Conservation (phyloP, 495 filamentous ascomycete genomes). For the Aspergillus bridgeri region DNA sequence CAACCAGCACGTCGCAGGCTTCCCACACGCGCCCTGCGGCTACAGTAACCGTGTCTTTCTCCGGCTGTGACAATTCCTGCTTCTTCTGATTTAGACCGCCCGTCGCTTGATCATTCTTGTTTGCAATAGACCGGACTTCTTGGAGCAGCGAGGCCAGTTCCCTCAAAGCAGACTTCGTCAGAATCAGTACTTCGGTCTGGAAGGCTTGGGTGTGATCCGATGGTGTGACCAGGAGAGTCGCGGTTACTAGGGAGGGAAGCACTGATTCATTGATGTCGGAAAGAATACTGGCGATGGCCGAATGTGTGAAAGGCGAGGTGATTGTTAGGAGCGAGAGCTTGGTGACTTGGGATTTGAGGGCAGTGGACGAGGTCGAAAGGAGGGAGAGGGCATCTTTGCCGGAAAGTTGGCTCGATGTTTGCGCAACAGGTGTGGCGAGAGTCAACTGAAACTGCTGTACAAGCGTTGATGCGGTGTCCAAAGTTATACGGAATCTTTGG, state of each 20-base stretch:
- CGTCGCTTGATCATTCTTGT: constrained; percentile 22
- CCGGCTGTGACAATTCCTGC: constrained; percentile 24
- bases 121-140: constrained; percentile 30
- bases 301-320: constrained; percentile 76
- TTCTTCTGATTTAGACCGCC: constrained; percentile 25
- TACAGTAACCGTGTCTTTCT: constrained; percentile 39
- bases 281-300: constrained; percentile 65
- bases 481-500: constrained; percentile 28
- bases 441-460: constrained; percentile 38
- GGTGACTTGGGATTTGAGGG: constrained; percentile 77
- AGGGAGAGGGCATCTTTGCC: constrained; percentile 55
- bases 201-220: constrained; percentile 55
- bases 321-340: constrained; percentile 83
- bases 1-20: constrained; percentile 67
- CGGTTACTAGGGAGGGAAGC: constrained; percentile 67
- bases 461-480: constrained; percentile 33
- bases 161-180: constrained; percentile 32
- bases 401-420: constrained; percentile 22
- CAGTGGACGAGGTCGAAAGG: constrained; percentile 59
- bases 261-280: constrained; percentile 61
- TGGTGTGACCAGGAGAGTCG: constrained; percentile 59
- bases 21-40: constrained; percentile 53
- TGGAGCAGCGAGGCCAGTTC: constrained; percentile 38
- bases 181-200: constrained; percentile 46
- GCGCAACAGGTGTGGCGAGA: constrained; percentile 23